phyloP scores from a whole-genome alignment of 768 basidiomycete species.

The Leccinellum rugosiceps region DNA sequence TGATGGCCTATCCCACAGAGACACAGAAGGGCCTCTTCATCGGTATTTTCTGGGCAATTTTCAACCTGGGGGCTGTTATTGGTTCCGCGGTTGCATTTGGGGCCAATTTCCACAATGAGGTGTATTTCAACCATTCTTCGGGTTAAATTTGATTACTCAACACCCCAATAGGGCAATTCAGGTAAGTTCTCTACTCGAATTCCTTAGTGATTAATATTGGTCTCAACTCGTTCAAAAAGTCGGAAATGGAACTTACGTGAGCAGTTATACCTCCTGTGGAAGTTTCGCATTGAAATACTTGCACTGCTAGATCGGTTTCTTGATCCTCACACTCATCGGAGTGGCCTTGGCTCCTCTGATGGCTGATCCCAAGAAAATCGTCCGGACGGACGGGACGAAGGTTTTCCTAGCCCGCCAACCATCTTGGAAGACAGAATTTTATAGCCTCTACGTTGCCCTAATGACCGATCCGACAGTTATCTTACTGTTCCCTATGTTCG shows the following conservation, averaged over 20 bases:
- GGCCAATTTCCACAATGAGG: slow-evolving; percentile 61
- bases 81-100: slow-evolving; percentile 75
- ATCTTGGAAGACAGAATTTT: slow-evolving; percentile 75
- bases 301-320: slow-evolving; percentile 64
- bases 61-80: slow-evolving; percentile 79
- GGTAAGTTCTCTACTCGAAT: slow-evolving; percentile 22
- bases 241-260: slow-evolving; percentile 70
- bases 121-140: slow-evolving; percentile 26
- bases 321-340: slow-evolving; percentile 69
- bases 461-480: slow-evolving; percentile 69
- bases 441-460: slow-evolving; percentile 64
- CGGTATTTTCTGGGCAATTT: slow-evolving; percentile 80
- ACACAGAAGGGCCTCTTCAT: slow-evolving; percentile 74
- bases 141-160: not conserved
- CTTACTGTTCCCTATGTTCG: slow-evolving; percentile 82
- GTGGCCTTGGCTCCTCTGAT: slow-evolving; percentile 64
- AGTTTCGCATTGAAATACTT: not conserved
- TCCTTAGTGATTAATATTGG: not conserved
- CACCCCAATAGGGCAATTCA: slow-evolving; percentile 20
- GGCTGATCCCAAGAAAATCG: slow-evolving; percentile 68
- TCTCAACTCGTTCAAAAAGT: slow-evolving; percentile 37
- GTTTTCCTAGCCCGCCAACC: slow-evolving; percentile 61
- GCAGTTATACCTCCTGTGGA: slow-evolving; percentile 21
- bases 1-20: slow-evolving; percentile 83
- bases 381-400: slow-evolving; percentile 72